Percentiles rank a stretch among this genome's conserved stretches.
phyloP scores from a whole-genome alignment of 73 alveolate genomes.

The Stentor roeselii region DNA sequence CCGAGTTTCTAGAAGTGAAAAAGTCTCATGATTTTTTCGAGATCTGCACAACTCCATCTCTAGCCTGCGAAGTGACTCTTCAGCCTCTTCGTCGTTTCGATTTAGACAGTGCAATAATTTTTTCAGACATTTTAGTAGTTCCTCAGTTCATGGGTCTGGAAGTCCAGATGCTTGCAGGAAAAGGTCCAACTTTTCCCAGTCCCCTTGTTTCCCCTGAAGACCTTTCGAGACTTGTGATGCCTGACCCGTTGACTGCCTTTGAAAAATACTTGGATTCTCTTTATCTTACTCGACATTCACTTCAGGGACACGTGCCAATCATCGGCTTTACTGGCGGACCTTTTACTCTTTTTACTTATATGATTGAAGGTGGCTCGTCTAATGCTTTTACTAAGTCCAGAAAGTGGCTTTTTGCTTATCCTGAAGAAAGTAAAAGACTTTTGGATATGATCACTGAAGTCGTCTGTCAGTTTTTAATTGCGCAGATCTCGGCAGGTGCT shows the following conservation, averaged over 20 bases:
- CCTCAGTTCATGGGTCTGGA: constrained; percentile 78
- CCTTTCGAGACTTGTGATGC: constrained; percentile 32
- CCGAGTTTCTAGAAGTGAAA: constrained; percentile 47
- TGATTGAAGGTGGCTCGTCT: constrained; percentile 68
- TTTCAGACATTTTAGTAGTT: constrained; percentile 66
- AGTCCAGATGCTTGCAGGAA: constrained; percentile 54
- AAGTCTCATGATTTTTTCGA: constrained; percentile 50
- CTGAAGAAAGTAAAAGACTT: constrained; percentile 44
- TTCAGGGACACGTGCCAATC: constrained; percentile 56
- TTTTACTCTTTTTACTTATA: constrained; percentile 64
- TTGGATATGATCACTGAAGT: constrained; percentile 40
- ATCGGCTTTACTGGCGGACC: constrained; percentile 79
- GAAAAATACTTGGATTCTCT: constrained; percentile 62
- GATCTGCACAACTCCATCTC: constrained; percentile 57
- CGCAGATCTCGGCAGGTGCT: constrained; percentile 63
- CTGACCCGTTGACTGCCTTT: constrained; percentile 42
- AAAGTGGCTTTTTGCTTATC: constrained; percentile 54
- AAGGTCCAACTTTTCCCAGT: constrained; percentile 60
- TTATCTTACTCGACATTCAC: constrained; percentile 53
- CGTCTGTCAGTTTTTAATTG: constrained; percentile 43
- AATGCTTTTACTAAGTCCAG: constrained; percentile 47
- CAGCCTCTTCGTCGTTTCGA: constrained; percentile 57
- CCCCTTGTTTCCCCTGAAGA: constrained; percentile 59
- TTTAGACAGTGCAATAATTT: constrained; percentile 69
- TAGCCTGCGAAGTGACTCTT: constrained; percentile 71